Evolutionary conservation across 2,329 filamentous ascomycete genomes (phyloP), one percentile per base, ranked within the genome.

Genomic region (Trichoderma oligosporum): DNA sequence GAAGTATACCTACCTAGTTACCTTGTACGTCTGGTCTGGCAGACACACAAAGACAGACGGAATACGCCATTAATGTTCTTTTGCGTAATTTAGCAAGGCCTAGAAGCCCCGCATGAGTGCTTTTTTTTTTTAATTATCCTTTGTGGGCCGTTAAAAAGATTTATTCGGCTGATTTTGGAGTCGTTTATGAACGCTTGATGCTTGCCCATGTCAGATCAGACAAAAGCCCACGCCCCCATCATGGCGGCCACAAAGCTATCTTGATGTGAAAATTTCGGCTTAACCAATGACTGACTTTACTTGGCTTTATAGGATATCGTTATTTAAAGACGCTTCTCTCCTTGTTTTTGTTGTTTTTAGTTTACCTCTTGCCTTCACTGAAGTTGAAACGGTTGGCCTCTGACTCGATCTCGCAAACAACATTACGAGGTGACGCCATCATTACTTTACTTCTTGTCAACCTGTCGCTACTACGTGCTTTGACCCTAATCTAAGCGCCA

Each of bases 341-440:
- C 11, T n/a, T 45, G 18, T 22, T 8, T 29, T 36, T 27, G 20
- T 45, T 20, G 11, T 14, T 45, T 46, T 39, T 14, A 31, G 11
- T 31, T 6, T 31, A 6, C 11, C 27, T 11, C 27, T 31, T 31
- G 6, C 27, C 11, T 6, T 6, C 27, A 31, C n/a, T n/a, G n/a
- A n/a, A n/a, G n/a, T n/a, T n/a, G n/a, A n/a, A n/a, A n/a, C n/a
- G n/a, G n/a, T n/a, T n/a, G n/a, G n/a, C n/a, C n/a, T n/a, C n/a
- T n/a, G n/a, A n/a, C n/a, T n/a, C n/a, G n/a, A n/a, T n/a, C n/a
- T n/a, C n/a, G n/a, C n/a, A n/a, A n/a, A n/a, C n/a, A n/a, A n/a
- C n/a, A n/a, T n/a, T n/a, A n/a, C n/a, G n/a, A n/a, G 18, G 52
- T 55, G 31, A 55, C 52, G 41, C 52, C 52, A 38, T 55, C 41